Percentiles rank a stretch among this genome's conserved stretches.
Evolutionary conservation across 2,329 filamentous ascomycete genomes (phyloP).

Genomic region (Capronia coronata): DNA sequence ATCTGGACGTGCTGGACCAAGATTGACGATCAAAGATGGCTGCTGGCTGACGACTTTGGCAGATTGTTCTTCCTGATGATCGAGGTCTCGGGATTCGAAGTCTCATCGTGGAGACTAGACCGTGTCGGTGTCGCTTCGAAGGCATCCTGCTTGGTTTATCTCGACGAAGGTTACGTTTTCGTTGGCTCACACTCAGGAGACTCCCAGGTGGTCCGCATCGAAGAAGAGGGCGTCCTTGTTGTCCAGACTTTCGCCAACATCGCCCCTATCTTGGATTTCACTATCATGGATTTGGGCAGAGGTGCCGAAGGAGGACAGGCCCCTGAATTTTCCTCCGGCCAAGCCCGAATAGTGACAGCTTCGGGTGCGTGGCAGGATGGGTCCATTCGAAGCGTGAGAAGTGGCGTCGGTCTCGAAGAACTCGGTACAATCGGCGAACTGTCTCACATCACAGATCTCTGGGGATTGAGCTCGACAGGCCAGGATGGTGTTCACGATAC

Average conservation of each 20-base stretch:
- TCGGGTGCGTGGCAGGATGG: constrained; percentile 88
- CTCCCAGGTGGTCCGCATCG: constrained; percentile 69
- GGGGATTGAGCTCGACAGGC: constrained; percentile 55
- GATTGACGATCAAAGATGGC: constrained; percentile 71
- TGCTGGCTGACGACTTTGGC: constrained; percentile 91
- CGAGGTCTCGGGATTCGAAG: constrained; percentile 54
- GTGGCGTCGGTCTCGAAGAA: constrained; percentile 87
- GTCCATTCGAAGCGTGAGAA: constrained; percentile 80
- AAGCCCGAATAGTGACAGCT: constrained; percentile 86
- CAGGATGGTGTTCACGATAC: constrained; percentile 54
- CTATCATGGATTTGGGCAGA: constrained; percentile 92
- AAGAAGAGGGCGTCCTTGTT: constrained; percentile 56
- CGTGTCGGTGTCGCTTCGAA: constrained; percentile 64
- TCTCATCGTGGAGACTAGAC: constrained; percentile 66
- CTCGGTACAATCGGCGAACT: constrained; percentile 75
- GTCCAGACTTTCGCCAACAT: constrained; percentile 77
- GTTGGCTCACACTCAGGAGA: constrained; percentile 90
- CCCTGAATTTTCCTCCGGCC: constrained; percentile 89
- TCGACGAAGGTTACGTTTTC: constrained; percentile 68
- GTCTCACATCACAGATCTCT: constrained; percentile 65
- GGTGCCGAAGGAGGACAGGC: constrained; percentile 69
- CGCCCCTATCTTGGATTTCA: constrained; percentile 86
- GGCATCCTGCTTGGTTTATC: constrained; percentile 70
- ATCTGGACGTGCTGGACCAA: constrained; percentile 90
- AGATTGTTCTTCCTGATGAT: constrained; percentile 78